These are phyloP conservation scores for Phytophthora pini DNA, from an alignment of 352 stramenopile genomes.

Conservation along the genomic window DNA sequence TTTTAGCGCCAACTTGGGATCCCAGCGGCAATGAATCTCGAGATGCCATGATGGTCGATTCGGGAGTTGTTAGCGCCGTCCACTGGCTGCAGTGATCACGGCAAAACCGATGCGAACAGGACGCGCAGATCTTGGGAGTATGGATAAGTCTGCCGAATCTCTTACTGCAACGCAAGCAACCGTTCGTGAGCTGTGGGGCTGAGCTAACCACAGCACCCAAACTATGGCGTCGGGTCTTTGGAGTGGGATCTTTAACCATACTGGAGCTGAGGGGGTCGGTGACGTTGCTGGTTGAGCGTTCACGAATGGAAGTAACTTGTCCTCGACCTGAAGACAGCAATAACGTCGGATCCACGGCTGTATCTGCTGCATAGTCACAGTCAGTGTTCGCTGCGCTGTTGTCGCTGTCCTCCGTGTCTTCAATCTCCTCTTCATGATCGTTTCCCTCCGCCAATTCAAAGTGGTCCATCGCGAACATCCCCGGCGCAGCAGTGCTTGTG, in stretches of 20 bases:
- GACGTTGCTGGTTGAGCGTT: slow-evolving; percentile 26
- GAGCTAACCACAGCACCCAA: slow-evolving; percentile 22
- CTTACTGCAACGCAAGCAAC: slow-evolving; percentile 52
- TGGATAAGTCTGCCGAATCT: slow-evolving; percentile 53
- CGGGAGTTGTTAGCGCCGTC: slow-evolving; percentile 25
- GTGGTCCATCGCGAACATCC: slow-evolving; percentile 58
- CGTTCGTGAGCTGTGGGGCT: slow-evolving; percentile 14
- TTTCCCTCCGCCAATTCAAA: slow-evolving; percentile 44
- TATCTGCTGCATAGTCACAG: slow-evolving; percentile 26
- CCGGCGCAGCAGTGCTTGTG: slow-evolving; percentile 27
- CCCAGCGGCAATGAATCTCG: slow-evolving; percentile 1
- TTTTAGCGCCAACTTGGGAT: slow-evolving; percentile 12
- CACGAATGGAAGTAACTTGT: slow-evolving; percentile 5
- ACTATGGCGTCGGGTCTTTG: slow-evolving; percentile 23
- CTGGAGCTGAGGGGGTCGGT: slow-evolving; percentile 29
- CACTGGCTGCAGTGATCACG: slow-evolving; percentile 50
- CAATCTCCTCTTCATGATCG: slow-evolving; percentile 31
- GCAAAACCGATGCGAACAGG: slow-evolving; percentile 58
- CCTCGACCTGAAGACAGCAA: slow-evolving; percentile 9
- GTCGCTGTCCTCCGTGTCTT: slow-evolving; percentile 32
- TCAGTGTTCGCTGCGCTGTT: slow-evolving; percentile 23
- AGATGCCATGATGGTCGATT: slow-evolving; percentile 17
- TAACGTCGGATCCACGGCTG: slow-evolving; percentile 17
- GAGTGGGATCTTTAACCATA: slow-evolving; percentile 11
- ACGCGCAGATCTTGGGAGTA: slow-evolving; percentile 54